Percentiles rank a stretch among this genome's conserved stretches.
phyloP scores from a whole-genome alignment of 192 early-diverging fungal species.

The Coemansia sp. region DNA sequence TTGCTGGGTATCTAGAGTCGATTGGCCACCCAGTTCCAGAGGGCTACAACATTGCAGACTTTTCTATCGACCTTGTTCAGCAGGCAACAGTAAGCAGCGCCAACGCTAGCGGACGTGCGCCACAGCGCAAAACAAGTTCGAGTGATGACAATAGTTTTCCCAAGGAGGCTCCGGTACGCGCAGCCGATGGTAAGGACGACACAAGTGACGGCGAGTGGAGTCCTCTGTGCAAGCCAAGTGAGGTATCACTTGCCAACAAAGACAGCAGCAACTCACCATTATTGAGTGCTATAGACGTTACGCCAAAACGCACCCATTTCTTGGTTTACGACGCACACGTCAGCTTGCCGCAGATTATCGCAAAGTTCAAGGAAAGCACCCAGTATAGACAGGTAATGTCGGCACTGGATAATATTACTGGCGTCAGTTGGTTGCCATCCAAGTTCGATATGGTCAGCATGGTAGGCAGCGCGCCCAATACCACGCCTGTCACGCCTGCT shows the following conservation, averaged over 20 bases:
- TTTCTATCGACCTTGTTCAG: constrained; percentile 51
- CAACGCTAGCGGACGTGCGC: no score
- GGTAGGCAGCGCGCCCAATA: constrained; percentile 28
- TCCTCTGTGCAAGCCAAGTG: constrained; percentile 16
- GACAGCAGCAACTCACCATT: not conserved
- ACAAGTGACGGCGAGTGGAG: constrained; percentile 37
- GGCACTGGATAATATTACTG: constrained; percentile 22
- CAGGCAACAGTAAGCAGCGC: constrained; percentile 29
- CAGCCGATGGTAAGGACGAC: not conserved
- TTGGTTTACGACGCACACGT: constrained; percentile 28
- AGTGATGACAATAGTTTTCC: not conserved
- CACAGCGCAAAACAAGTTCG: not conserved
- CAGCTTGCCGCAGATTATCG: constrained; percentile 21
- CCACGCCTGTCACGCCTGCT: constrained; percentile 39
- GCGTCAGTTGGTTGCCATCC: constrained; percentile 26
- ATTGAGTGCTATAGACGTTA: not conserved
- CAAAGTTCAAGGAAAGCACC: constrained; percentile 22
- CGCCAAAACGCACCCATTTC: constrained; percentile 6
- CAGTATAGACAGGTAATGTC: constrained; percentile 5
- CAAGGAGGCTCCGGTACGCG: not conserved
- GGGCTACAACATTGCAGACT: constrained; percentile 93
- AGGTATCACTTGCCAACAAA: constrained; percentile 1
- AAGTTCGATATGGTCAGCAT: constrained; percentile 35
- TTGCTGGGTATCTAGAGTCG: constrained; percentile 66
- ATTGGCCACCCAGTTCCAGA: constrained; percentile 82